Conservation (phyloP, 768 basidiomycete genomes). For the Cystofilobasidium ferigula region DNA sequence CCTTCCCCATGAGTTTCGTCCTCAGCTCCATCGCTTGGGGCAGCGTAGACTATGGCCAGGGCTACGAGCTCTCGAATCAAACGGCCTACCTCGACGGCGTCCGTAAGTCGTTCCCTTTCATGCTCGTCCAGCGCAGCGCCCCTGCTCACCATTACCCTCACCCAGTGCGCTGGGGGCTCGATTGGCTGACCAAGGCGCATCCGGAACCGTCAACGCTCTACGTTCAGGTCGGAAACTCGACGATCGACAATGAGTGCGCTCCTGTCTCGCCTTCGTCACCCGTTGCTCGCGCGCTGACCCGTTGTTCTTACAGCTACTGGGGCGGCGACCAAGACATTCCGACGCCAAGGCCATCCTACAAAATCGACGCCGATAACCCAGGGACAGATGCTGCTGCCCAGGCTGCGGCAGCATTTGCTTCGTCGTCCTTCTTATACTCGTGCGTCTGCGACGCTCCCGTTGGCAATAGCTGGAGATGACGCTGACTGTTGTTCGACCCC, state of each 20-base stretch:
- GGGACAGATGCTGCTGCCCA: constrained; percentile 84
- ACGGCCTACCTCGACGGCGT: constrained; percentile 84
- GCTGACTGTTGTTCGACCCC: constrained; percentile 29
- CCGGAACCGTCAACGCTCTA: constrained; percentile 59
- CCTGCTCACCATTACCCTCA: background rate
- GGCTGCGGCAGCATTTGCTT: constrained; percentile 73
- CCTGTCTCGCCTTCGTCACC: too few relatives aligned
- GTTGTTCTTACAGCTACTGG: constrained; percentile 59
- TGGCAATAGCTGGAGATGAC: background rate
- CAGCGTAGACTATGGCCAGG: constrained; percentile 69
- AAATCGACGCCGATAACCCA: constrained; percentile 63
- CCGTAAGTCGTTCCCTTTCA: constrained; percentile 29
- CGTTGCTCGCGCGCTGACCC: background rate
- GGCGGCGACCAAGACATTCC: constrained; percentile 71
- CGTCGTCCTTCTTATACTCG: constrained; percentile 72
- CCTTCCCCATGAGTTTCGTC: constrained; percentile 75
- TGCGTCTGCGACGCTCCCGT: background rate
- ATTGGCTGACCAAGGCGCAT: constrained; percentile 88
- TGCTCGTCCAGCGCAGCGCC: background rate
- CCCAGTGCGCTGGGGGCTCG: constrained; percentile 66
- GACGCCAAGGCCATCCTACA: constrained; percentile 58
- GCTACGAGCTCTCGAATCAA: constrained; percentile 75
- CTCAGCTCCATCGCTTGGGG: constrained; percentile 86
- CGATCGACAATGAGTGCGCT: constrained; percentile 17
- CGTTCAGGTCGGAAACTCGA: constrained; percentile 63